phyloP scores from a whole-genome alignment of 352 stramenopile species.

The Phytophthora europaea region DNA sequence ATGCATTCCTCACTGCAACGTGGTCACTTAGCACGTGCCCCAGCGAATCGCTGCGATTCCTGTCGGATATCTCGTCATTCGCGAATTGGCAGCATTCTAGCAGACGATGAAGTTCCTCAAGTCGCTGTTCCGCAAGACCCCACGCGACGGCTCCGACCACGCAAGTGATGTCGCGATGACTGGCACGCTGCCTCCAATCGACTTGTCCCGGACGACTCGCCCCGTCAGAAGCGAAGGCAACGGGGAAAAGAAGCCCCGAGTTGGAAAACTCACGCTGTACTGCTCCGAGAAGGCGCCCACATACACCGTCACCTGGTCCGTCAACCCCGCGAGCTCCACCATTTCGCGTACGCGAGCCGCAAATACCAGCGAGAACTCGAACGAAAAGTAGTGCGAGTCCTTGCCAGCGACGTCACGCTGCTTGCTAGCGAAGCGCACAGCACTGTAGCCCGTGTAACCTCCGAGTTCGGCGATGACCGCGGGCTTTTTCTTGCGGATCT shows the following conservation, averaged over 20 bases:
- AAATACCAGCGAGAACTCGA: not conserved
- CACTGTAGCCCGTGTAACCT: constrained; percentile 60
- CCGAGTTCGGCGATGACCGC: constrained; percentile 55
- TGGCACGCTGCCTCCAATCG: constrained; percentile 20
- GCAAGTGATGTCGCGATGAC: not conserved
- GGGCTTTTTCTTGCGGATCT: constrained; percentile 46
- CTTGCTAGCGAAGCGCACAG: constrained; percentile 53
- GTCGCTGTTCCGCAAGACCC: constrained; percentile 20
- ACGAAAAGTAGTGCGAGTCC: not conserved
- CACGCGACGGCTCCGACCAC: not conserved
- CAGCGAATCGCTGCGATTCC: not conserved
- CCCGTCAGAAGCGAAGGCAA: constrained; percentile 13
- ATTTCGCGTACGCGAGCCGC: not conserved
- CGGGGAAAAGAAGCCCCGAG: constrained; percentile 18
- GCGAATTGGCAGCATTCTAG: not conserved
- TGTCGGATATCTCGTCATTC: not conserved
- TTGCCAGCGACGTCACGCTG: constrained; percentile 43
- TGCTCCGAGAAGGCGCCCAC: not conserved
- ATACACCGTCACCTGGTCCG: not conserved
- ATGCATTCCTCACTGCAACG: constrained; percentile 24
- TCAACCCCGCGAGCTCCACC: not conserved
- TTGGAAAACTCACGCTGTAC: constrained; percentile 22
- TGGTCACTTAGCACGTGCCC: not conserved
- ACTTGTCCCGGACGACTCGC: constrained; percentile 14
- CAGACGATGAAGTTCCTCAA: constrained; percentile 31